Base-by-base conservation (phyloP, 2,329 filamentous ascomycete species). In the Penicillium sp. region DNA sequence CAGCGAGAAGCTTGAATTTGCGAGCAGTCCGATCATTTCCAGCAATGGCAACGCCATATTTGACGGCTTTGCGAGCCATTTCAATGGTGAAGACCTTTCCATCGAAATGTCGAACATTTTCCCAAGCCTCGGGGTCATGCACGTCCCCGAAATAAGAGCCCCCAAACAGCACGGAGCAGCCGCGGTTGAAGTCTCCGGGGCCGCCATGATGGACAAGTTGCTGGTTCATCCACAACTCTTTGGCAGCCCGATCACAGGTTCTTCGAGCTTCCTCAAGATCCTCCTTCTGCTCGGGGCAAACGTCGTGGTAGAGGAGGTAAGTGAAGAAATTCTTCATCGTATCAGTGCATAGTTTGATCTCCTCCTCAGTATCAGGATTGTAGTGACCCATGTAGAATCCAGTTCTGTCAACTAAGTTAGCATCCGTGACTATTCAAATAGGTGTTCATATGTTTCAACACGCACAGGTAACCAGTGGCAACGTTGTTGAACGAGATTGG, bases 301-400 rank as follows among this genome's bases (percentile, higher is more conserved):
- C 91, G 33, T 86, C 79, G 62, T 97, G 90, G 53, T 85, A 80
- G 9, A 90, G 75, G 0, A 97, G 75, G 58, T 96, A 98, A 56
- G 88, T 87, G 55, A 95, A 80, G 64, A 97, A 97, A 63, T 93
- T 95, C 52, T 81, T 80, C 35, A 96, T 75, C 0, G 94, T 80
- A 31, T 78, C 76, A 19, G 83, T 80, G 3, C 81, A 82, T 6
- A 77, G 68, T n/a, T 77, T 70, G 53, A 89, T 76, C 12, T 76
- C 69, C 0, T 70, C 64, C 15, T 75, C 64, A 4, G 70, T 74
- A 12, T 82, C 77, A 43, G 80, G 79, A 17, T 79, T 75, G 33
- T 80, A 79, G 33, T 79, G 71, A 24, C 71, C 71, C 0, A 79
- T 76, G 6, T 86, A 76, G 37, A 75, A 76, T 5, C 75, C 74